Evolutionary conservation across 148 eudicot genomes (phyloP).

Genomic region (Camellia granthamiana): DNA sequence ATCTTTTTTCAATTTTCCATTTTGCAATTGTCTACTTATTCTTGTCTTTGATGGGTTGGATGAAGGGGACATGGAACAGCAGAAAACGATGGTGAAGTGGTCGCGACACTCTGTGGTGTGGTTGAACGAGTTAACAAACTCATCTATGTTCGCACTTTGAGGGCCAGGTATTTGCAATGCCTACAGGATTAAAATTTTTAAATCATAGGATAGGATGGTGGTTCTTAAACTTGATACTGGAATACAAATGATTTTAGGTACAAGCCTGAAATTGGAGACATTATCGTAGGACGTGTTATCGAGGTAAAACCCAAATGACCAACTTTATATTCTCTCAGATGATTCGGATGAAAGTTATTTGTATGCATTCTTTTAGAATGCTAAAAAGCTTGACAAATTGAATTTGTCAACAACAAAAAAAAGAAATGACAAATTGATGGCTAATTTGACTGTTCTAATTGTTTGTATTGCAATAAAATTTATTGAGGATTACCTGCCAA

Average conservation of each 20-base stretch:
- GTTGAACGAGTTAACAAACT: conserved; percentile 87
- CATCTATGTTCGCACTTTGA: conserved; percentile 71
- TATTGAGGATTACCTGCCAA: background rate
- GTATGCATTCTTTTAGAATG: background rate
- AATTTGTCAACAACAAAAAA: no score
- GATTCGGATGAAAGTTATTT: background rate
- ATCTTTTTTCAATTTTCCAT: background rate
- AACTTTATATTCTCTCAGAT: background rate
- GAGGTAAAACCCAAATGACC: conserved; percentile 44
- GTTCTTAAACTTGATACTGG: background rate
- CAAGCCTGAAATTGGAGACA: conserved; percentile 92
- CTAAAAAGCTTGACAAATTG: background rate
- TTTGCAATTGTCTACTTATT: background rate
- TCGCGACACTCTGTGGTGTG: conserved; percentile 81
- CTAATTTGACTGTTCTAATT: background rate
- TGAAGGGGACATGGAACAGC: conserved; percentile 89
- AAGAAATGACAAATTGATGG: background rate
- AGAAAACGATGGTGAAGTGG: conserved; percentile 62
- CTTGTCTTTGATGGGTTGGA: background rate
- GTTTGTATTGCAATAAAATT: background rate
- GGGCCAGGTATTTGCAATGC: conserved; percentile 56
- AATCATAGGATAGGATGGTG: background rate
- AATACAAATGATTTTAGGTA: conserved; percentile 42
- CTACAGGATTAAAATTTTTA: no score
- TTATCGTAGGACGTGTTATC: conserved; percentile 79